Evolutionary conservation across 371 early-diverging fungal species (phyloP).

Genomic region (Umbelopsis sp.): DNA sequence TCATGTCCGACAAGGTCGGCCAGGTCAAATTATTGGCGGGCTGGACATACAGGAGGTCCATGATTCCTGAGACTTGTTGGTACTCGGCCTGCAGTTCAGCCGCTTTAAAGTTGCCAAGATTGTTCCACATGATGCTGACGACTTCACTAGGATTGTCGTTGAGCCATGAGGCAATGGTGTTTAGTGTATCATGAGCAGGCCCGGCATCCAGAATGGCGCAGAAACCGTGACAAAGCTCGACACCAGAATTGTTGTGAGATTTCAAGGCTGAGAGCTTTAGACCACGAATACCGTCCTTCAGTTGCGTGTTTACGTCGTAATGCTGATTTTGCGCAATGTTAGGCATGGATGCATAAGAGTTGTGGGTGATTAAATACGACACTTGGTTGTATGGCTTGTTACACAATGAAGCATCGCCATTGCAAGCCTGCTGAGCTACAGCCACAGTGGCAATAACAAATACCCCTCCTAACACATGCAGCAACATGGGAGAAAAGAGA

Average conservation of each 20-base stretch:
- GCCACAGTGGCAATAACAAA: constrained; percentile 8
- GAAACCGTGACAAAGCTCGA: constrained; percentile 71
- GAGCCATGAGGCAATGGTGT: constrained; percentile 56
- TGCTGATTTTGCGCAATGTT: constrained; percentile 68
- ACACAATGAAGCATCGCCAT: constrained; percentile 70
- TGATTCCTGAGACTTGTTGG: constrained; percentile 53
- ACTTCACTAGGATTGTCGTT: constrained; percentile 66
- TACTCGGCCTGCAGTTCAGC: constrained; percentile 52
- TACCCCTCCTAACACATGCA: not conserved
- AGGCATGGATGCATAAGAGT: constrained; percentile 62
- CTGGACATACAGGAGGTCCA: constrained; percentile 55
- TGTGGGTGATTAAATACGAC: constrained; percentile 69
- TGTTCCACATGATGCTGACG: constrained; percentile 76
- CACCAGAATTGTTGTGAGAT: constrained; percentile 46
- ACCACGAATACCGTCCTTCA: constrained; percentile 73
- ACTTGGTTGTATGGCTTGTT: constrained; percentile 55
- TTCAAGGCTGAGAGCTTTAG: constrained; percentile 71
- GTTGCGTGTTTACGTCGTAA: constrained; percentile 57
- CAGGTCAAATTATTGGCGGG: constrained; percentile 45
- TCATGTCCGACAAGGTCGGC: constrained; percentile 73
- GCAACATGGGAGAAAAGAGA: constrained; percentile 13
- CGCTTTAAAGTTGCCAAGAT: constrained; percentile 54
- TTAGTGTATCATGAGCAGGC: constrained; percentile 47
- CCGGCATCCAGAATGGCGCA: constrained; percentile 70
- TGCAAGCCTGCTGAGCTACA: constrained; percentile 58